Evolutionary conservation across 2,329 filamentous ascomycete genomes (phyloP), one percentile per base, ranked within the genome.

Genomic region (Hansfordia pulvinata): DNA sequence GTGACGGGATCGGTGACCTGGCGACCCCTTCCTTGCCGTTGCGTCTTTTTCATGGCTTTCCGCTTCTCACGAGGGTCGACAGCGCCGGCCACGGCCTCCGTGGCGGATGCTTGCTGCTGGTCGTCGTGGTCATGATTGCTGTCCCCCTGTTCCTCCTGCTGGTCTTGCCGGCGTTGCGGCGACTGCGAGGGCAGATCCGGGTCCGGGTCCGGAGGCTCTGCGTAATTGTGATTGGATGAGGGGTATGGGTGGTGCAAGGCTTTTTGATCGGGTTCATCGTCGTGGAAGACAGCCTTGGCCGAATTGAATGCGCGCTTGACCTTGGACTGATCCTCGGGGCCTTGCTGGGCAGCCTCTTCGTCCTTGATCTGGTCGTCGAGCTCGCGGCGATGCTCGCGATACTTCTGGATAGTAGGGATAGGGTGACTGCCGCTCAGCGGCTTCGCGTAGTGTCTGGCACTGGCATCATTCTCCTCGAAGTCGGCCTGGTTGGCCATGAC

Each of bases 1-100:
- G 77, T 83, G 20, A 82, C 63, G 0, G 76, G 76, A 40, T 83
- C 77, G 2, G 76, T 82, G 24, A 82, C 76, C 42, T 77, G 62
- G 32, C 63, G 54, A n/a, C 62, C 58, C n/a, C 54, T 59, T 22
- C 54, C 53, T 26, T 60, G 54, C 24, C 50, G 46, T 26, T 53
- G 54, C 8, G 39, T 47, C 30, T 56, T 58, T 38, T 64, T 62
- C 42, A 61, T 57, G 6, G 53, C 49, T 30, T 64, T 65, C 14
- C 60, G 55, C 41, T 62, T 58, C 31, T 60, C 47, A 35, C 52
- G 62, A 3, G 58, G 54, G 26, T 64, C 54, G 17, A 53, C 36
- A 2, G 52, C 37, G n/a, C 44, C 41, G 3, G 49, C 53, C 7
- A 49, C 53, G 3, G 40, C 32, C 28, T 57, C 52, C 2, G 53